phyloP scores from a whole-genome alignment of 345 rosid genomes.

The Citrus reticulata region DNA sequence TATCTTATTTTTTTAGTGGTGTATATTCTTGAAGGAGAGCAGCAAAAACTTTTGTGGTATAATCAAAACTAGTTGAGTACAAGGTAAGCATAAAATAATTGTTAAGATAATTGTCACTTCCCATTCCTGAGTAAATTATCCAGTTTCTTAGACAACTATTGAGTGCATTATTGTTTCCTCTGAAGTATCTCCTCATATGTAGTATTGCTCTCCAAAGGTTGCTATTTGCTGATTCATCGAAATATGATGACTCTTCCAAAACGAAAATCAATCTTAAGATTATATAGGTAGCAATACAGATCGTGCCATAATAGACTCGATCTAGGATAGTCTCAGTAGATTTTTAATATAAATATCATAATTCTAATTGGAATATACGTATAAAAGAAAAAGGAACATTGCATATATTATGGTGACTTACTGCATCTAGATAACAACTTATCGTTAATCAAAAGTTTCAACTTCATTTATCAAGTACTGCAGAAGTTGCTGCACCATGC shows the following conservation, averaged over 20 bases:
- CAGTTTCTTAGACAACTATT: constrained; percentile 54
- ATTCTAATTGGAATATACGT: too few species aligned
- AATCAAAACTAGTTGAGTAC: constrained; percentile 42
- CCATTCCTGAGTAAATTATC: constrained; percentile 69
- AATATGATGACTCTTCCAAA: constrained; percentile 56
- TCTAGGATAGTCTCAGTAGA: too few species aligned
- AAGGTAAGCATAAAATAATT: constrained; percentile 81
- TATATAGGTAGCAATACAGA: too few species aligned
- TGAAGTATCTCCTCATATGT: constrained; percentile 51
- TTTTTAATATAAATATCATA: too few species aligned
- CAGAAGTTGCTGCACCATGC: too few species aligned
- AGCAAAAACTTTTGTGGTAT: constrained; percentile 52
- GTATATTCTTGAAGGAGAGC: constrained; percentile 57
- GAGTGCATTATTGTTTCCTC: constrained; percentile 55
- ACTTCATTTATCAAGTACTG: too few species aligned
- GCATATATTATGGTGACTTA: too few species aligned
- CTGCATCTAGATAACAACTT: too few species aligned
- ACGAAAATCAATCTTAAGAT: background rate
- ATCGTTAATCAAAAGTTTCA: too few species aligned
- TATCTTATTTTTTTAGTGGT: too few species aligned
- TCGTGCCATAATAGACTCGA: too few species aligned
- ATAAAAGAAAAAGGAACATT: background rate
- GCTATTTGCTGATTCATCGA: constrained; percentile 39
- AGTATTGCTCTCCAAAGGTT: constrained; percentile 38
- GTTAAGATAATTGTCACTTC: constrained; percentile 87